Evolutionary conservation across 2,329 filamentous ascomycete genomes (phyloP).

Genomic region (Capronia epimyces): DNA sequence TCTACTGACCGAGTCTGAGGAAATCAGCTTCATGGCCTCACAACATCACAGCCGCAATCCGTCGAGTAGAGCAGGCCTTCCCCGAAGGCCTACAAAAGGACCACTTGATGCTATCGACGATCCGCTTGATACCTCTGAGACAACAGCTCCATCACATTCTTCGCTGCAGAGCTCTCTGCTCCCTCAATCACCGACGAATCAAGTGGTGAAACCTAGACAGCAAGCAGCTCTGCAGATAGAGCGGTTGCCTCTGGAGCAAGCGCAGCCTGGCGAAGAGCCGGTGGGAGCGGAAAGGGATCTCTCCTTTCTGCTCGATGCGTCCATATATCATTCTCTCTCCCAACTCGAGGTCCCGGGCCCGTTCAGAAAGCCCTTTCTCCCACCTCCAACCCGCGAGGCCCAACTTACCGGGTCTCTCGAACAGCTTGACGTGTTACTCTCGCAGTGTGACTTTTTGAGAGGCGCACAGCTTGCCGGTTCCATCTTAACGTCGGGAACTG

Average conservation of each 20-base stretch:
- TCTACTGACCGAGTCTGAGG: too few relatives aligned
- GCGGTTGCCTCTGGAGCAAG: background rate
- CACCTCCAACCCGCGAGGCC: conserved; percentile 56
- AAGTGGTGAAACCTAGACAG: background rate
- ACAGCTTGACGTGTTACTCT: conserved; percentile 60
- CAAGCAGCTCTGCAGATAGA: background rate
- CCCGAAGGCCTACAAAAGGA: conserved; percentile 67
- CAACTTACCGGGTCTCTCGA: conserved; percentile 40
- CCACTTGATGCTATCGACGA: conserved; percentile 67
- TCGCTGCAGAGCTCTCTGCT: background rate
- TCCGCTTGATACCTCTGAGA: conserved; percentile 46
- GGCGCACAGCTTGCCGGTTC: conserved; percentile 54
- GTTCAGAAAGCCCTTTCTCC: conserved; percentile 64
- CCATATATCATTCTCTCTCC: conserved; percentile 77
- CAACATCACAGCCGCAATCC: conserved; percentile 20
- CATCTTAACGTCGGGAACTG: conserved; percentile 40
- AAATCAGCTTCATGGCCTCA: conserved; percentile 16
- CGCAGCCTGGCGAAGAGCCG: conserved; percentile 1
- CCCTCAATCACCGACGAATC: conserved; percentile 2
- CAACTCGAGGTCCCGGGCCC: conserved; percentile 55
- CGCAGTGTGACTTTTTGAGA: conserved; percentile 70
- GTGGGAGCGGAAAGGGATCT: conserved; percentile 60
- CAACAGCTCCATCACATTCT: conserved; percentile 5
- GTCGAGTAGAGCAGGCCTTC: conserved; percentile 35
- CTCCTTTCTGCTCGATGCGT: conserved; percentile 69